Base-by-base conservation (phyloP, 2,329 filamentous ascomycete genomes). In the Fusarium secorum region DNA sequence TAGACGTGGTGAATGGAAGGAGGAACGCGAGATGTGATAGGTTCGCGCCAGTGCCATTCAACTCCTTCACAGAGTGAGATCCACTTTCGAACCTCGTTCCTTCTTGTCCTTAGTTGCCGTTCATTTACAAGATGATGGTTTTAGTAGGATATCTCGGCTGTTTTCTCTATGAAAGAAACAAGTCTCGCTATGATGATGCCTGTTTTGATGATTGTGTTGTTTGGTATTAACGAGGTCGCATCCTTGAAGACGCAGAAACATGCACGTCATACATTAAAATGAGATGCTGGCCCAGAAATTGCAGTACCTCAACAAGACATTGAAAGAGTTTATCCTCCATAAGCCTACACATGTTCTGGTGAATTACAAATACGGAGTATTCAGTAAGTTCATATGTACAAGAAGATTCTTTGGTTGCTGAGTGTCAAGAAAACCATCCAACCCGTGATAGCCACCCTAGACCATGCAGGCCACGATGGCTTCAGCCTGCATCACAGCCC, bases 1-100 rank as follows among this genome's bases (percentile, higher is more conserved):
- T 52, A 46, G 54, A 57, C 30, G 63, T 69, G 45, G 53, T 53
- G 66, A 54, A 49, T 44, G 30, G 42, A 41, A 58, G 41, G 32
- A 36, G 46, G 33, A 49, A 65, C 30, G 38, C 41, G 42, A 56
- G 18, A 39, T 38, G 17, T 61, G 46, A 71, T 58, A 61, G 59
- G 68, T 30, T 53, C 11, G 44, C 30, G 11, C 35, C 35, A 64
- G 58, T 36, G 42, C 26, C 35, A 45, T 63, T 24, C 35, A 57
- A 36, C 41, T 39, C 20, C 30, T 55, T 60, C n/a, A 18, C 26
- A 20, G 30, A 48, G 48, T 14, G 41, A 61, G 48, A 49, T 67
- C 64, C 64, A 55, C 41, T 45, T 32, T 49, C 42, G 24, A 48
- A 56, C 54, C 18, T 67, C 41, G 42, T 66, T 38, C 36, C 22